Evolutionary conservation across 805 yeast genomes (phyloP).

Genomic region (Hermanozyma aechmeae): DNA sequence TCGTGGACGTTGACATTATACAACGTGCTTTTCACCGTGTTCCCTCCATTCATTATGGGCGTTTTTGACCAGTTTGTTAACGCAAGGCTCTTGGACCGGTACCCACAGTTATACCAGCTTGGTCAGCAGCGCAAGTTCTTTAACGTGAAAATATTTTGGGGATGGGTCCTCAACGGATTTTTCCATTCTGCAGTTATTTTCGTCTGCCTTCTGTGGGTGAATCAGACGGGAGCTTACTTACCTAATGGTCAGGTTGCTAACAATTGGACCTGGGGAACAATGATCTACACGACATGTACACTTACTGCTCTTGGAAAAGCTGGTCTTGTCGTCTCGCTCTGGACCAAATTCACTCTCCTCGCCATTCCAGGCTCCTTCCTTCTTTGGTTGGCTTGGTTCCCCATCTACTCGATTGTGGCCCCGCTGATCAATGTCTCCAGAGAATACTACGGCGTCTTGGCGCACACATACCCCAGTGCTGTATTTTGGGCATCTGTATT

Average conservation of each 20-base stretch:
- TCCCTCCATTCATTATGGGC: conserved; percentile 95
- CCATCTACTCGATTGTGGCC: conserved; percentile 76
- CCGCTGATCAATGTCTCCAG: conserved; percentile 74
- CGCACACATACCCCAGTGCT: conserved; percentile 66
- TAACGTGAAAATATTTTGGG: conserved; percentile 90
- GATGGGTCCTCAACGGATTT: conserved; percentile 94
- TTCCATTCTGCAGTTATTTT: conserved; percentile 85
- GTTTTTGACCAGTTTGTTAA: conserved; percentile 94
- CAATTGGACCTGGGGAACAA: conserved; percentile 94
- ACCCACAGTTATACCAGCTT: conserved; percentile 84
- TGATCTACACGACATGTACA: conserved; percentile 78
- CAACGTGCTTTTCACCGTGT: conserved; percentile 86
- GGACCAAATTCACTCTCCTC: conserved; percentile 87
- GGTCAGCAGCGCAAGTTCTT: conserved; percentile 87
- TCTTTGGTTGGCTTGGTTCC: conserved; percentile 80
- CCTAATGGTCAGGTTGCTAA: conserved; percentile 65
- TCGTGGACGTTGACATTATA: conserved; percentile 97
- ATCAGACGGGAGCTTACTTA: conserved; percentile 56
- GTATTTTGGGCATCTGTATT: conserved; percentile 78
- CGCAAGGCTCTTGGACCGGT: conserved; percentile 79
- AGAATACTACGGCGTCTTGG: conserved; percentile 76
- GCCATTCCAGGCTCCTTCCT: conserved; percentile 93
- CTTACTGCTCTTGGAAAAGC: conserved; percentile 92
- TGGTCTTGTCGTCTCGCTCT: conserved; percentile 78
- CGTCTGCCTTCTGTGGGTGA: conserved; percentile 61